Evolutionary conservation across 306 rosid species (phyloP).

Genomic region (Gastrolobium bilobum): DNA sequence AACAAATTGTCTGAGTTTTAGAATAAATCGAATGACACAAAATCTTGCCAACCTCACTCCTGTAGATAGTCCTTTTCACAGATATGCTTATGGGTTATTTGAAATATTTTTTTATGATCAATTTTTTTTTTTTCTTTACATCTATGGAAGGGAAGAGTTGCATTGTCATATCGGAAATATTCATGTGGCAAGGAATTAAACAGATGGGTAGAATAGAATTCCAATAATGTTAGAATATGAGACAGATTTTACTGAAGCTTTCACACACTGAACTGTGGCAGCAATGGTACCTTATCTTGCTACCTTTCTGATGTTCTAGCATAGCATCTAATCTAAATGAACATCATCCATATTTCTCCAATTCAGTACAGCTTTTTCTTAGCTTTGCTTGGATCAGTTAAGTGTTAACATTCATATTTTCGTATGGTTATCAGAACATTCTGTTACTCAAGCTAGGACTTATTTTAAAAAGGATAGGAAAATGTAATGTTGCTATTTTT

Average conservation of each 20-base stretch:
- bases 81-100: constrained; percentile 5
- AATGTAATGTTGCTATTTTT: background rate
- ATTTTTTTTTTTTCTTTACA: background rate
- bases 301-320: constrained; percentile 4
- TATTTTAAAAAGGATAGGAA: constrained; percentile 6
- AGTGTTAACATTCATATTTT: background rate
- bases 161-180: constrained; percentile 20
- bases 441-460: background rate
- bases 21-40: constrained; percentile 4
- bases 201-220: background rate
- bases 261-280: background rate
- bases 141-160: background rate
- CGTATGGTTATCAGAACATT: too few relatives aligned
- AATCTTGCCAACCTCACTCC: constrained; percentile 12
- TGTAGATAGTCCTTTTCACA: constrained; percentile 21
- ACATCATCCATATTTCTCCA: background rate
- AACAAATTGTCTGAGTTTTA: constrained; percentile 1
- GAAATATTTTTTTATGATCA: background rate
- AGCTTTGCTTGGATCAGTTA: background rate
- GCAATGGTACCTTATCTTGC: constrained; percentile 12
- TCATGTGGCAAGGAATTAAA: background rate
- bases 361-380: background rate
- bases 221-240: background rate
- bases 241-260: background rate
- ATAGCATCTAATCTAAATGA: background rate